Percentiles rank a stretch among this genome's conserved stretches.
Evolutionary conservation across 2,329 filamentous ascomycete genomes (phyloP).

Genomic region (Xylaria sp.): DNA sequence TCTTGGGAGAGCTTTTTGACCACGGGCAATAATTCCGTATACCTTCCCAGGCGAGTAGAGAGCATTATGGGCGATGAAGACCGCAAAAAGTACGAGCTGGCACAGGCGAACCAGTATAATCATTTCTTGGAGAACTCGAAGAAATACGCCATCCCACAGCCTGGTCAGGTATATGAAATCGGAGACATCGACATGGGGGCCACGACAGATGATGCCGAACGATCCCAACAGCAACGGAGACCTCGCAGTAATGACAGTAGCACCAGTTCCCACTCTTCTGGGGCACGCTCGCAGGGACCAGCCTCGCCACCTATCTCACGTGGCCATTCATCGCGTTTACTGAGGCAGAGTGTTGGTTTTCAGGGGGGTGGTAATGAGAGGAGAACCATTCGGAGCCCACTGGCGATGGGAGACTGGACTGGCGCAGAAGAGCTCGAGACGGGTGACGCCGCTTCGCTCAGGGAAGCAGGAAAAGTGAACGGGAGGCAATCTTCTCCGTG

Average conservation of each 20-base stretch:
- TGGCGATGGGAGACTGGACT: constrained; percentile 44
- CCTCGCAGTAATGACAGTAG: constrained; percentile 42
- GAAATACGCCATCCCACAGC: constrained; percentile 52
- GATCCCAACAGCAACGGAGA: constrained; percentile 40
- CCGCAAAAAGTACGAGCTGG: constrained; percentile 76
- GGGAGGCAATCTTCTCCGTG: background rate
- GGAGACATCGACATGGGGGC: constrained; percentile 56
- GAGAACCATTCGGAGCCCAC: constrained; percentile 53
- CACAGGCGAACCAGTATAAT: constrained; percentile 65
- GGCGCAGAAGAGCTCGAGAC: constrained; percentile 8
- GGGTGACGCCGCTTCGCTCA: background rate
- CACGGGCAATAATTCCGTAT: constrained; percentile 69
- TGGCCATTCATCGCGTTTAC: constrained; percentile 33
- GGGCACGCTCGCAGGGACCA: constrained; percentile 31
- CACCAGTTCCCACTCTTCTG: constrained; percentile 32
- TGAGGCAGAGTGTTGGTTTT: constrained; percentile 40
- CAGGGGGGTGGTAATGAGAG: constrained; percentile 44
- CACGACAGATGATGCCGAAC: constrained; percentile 40
- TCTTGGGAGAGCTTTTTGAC: constrained; percentile 76
- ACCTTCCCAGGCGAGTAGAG: constrained; percentile 75
- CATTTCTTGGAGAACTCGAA: constrained; percentile 50
- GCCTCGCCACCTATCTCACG: constrained; percentile 19
- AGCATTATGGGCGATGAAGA: constrained; percentile 84
- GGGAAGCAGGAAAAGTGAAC: constrained; percentile 3
- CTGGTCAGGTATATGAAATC: constrained; percentile 62